Conservation (phyloP, 352 stramenopile genomes). For the Saprolegnia diclina region DNA sequence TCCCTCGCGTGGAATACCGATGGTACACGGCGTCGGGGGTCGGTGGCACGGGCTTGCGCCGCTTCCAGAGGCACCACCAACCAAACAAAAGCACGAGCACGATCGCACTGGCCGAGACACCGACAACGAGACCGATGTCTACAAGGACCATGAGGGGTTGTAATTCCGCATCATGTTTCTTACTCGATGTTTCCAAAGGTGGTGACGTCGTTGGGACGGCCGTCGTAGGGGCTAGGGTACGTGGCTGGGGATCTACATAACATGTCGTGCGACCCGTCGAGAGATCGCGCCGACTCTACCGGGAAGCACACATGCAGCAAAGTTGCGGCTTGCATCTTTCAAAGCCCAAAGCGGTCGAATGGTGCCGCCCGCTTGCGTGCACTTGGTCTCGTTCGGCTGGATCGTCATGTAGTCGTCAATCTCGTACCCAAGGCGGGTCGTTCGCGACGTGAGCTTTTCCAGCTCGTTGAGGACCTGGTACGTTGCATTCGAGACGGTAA, state of each 20-base stretch:
- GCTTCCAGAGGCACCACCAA: not conserved
- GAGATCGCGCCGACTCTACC: not conserved
- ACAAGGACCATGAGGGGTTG: not conserved
- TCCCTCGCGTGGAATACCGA: not conserved
- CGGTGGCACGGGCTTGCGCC: not conserved
- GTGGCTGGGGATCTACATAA: too few relatives aligned
- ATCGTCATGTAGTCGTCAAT: not conserved
- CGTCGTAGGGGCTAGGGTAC: not conserved
- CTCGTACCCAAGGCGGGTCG: not conserved
- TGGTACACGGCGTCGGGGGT: not conserved
- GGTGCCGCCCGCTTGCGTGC: not conserved
- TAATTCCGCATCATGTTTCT: not conserved
- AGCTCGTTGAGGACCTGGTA: not conserved
- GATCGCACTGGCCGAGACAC: not conserved
- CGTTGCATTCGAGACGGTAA: not conserved
- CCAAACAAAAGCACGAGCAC: not conserved
- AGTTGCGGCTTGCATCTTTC: not conserved
- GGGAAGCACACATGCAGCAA: not conserved
- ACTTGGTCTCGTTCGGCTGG: not conserved
- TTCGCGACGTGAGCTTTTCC: not conserved
- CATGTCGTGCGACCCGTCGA: not conserved
- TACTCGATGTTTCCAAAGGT: not conserved
- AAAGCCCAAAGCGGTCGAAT: not conserved
- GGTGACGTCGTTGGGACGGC: not conserved
- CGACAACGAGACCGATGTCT: not conserved